Evolutionary conservation across 2,329 filamentous ascomycete genomes (phyloP).

Genomic region (Phialophora tarda): DNA sequence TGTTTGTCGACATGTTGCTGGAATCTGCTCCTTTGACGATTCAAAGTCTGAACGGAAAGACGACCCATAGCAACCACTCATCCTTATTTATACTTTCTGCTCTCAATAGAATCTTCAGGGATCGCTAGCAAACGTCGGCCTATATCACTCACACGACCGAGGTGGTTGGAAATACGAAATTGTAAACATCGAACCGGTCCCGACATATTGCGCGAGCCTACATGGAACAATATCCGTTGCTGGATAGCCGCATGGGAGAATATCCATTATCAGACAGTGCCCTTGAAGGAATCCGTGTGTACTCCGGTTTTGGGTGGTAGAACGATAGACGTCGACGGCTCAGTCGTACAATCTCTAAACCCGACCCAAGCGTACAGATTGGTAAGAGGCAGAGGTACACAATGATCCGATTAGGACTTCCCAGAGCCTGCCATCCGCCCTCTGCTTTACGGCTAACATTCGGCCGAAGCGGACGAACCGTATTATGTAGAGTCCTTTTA

Average conservation of each 20-base stretch:
- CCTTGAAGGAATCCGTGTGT: not conserved
- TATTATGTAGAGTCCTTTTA: not conserved
- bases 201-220: not conserved
- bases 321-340: not conserved
- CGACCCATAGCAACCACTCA: not conserved
- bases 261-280: not conserved
- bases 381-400: not conserved
- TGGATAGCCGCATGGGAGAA: not conserved
- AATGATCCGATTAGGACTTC: conserved; percentile 6
- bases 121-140: not conserved
- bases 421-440: not conserved
- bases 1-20: conserved; percentile 18
- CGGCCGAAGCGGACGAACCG: conserved; percentile 16
- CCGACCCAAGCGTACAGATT: not conserved
- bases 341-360: not conserved
- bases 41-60: not conserved
- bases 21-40: not conserved
- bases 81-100: conserved; percentile 1
- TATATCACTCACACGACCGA: not conserved
- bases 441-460: not conserved
- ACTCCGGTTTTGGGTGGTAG: not conserved
- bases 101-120: not conserved
- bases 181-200: not conserved
- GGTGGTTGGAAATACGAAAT: not conserved
- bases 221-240: not conserved